phyloP scores from a whole-genome alignment of 2,329 filamentous ascomycete genomes.

The Elsinoe batatas region DNA sequence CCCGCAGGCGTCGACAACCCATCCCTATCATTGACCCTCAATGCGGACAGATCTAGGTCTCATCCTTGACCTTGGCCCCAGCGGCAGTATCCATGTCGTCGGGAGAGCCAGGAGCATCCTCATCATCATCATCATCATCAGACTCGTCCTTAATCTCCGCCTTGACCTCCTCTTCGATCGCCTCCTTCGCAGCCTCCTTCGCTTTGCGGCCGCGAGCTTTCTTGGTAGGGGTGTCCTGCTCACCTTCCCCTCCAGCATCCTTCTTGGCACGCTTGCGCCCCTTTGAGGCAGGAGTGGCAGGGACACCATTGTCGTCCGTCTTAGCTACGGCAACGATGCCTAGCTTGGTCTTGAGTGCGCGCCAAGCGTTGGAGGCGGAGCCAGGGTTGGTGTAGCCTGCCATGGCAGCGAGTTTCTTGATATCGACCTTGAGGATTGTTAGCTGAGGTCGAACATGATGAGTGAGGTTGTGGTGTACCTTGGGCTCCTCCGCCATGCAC shows the following conservation, averaged over 20 bases:
- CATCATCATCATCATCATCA: background rate
- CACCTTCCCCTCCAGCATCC: background rate
- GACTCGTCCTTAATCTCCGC: background rate
- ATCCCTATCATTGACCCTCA: too few relatives aligned
- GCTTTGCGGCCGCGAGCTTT: slow-evolving; percentile 2
- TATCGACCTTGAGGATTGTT: slow-evolving; percentile 19
- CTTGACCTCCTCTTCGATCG: background rate
- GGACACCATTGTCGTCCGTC: background rate
- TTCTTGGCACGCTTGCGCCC: slow-evolving; percentile 6
- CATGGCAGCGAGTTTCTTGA: slow-evolving; percentile 20
- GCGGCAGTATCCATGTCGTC: background rate
- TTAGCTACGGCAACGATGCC: background rate
- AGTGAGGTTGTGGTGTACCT: slow-evolving; percentile 16
- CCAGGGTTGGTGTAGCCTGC: slow-evolving; percentile 20
- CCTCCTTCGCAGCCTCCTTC: background rate
- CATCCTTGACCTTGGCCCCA: slow-evolving; percentile 1
- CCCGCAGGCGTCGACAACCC: too few relatives aligned
- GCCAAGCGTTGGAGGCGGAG: slow-evolving; percentile 26
- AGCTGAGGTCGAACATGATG: background rate
- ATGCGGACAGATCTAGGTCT: background rate
- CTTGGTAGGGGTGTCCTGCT: slow-evolving; percentile 1
- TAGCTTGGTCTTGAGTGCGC: slow-evolving; percentile 26
- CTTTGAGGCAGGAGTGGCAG: background rate
- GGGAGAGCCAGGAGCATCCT: background rate
- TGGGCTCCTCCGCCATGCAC: slow-evolving; percentile 22